Base-by-base conservation (phyloP, 2,329 filamentous ascomycete species). In the Colletotrichum lupini region DNA sequence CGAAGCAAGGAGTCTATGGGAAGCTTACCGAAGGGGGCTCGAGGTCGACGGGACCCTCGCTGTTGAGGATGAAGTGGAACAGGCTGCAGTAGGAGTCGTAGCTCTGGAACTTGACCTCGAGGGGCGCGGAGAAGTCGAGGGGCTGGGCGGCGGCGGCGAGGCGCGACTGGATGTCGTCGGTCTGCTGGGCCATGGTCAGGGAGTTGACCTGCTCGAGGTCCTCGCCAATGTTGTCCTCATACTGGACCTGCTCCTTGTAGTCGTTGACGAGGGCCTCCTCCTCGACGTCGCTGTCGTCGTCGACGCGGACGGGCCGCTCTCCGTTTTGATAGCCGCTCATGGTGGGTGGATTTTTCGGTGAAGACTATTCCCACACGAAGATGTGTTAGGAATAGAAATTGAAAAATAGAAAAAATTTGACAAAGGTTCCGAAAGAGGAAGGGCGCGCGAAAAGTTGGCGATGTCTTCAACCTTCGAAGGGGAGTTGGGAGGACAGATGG, bases 81-180 rank as follows among this genome's bases (percentile, higher is more conserved):
- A 99, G 88, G 85, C 94, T 98, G 92, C 97, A 99, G 90, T 99
- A 99, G 83, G 95, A 94, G 87, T 99, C 97, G 89, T 99, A 99
- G 87, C 95, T 98, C 84, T 95, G 93, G 87, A 98, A 98, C 87
- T 98, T 98, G 84, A 94, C 94, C 85, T 98, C 97, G 69, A 99
- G 90, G 42, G 95, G 94, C 60, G 97, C 97, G 81, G 97, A 95
- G 85, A 97, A 98, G 83, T 99, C 97, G 77, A 99, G 89, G 64
- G 97, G 97, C 80, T 97, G 96, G 76, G 97, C 97, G 73, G 97
- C 97, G 77, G 95, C 95, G 76, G 92, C 92, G 76, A 99, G 90
- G 83, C 97, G 94, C 76, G 94, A 93, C 87, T 98, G 95, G 80
- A 99, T 94, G 82, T 98, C 97, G 84, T 97, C 95, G 81, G 91